Percentiles rank a stretch among this genome's conserved stretches.
phyloP scores from a whole-genome alignment of 805 yeast genomes.

The Candida odintsovae region DNA sequence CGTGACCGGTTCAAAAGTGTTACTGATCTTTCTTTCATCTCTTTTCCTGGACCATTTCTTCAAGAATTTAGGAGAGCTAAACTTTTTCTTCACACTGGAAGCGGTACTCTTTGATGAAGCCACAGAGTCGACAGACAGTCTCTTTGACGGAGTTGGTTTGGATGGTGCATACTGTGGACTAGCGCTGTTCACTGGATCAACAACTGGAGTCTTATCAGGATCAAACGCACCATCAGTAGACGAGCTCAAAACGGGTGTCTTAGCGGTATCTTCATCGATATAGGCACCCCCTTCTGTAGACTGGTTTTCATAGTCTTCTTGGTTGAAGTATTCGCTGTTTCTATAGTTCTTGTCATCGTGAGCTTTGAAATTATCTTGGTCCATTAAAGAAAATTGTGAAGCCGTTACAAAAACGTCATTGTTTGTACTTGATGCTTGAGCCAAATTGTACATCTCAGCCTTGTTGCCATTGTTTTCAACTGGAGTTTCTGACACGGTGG shows the following conservation, averaged over 20 bases:
- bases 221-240: neutral
- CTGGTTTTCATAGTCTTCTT: neutral
- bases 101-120: neutral
- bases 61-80: slow-evolving; percentile 19
- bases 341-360: neutral
- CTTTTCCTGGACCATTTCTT: slow-evolving; percentile 18
- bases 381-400: slow-evolving; percentile 27
- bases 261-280: neutral
- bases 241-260: neutral
- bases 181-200: neutral
- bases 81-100: neutral
- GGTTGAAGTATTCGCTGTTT: neutral
- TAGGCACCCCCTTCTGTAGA: neutral
- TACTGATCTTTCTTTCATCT: slow-evolving; percentile 11
- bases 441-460: slow-evolving; percentile 14
- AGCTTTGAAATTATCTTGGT: neutral
- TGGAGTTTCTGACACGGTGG: slow-evolving; percentile 10
- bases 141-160: neutral
- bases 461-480: slow-evolving; percentile 6
- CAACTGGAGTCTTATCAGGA: neutral
- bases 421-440: slow-evolving; percentile 12
- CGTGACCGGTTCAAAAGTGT: slow-evolving; percentile 14
- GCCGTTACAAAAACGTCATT: slow-evolving; percentile 35
- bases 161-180: neutral
- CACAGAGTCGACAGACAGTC: neutral